Percentiles rank a stretch among this genome's conserved stretches.
Evolutionary conservation across 164 flowering plant genomes (phyloP).

Genomic region (Aristolochia fimbriata): DNA sequence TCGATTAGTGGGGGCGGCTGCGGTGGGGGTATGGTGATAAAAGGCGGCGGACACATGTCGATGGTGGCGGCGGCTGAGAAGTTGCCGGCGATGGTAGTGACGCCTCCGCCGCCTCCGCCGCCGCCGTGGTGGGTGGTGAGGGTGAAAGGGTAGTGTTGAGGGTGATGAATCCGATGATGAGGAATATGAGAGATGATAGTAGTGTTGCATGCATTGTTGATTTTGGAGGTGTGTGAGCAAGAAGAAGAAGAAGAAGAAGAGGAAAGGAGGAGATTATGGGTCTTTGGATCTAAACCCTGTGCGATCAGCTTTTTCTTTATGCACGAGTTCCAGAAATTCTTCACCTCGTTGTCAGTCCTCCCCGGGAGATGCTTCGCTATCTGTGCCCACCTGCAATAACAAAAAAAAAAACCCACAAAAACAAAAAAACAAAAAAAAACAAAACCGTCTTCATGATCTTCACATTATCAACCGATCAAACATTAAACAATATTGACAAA

Average conservation of each 20-base stretch:
- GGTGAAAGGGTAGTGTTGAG: slow-evolving; percentile 13
- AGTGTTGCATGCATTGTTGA: slow-evolving; percentile 9
- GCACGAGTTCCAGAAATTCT: slow-evolving; percentile 69
- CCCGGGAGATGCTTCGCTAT: slow-evolving; percentile 65
- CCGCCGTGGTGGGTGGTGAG: slow-evolving; percentile 9
- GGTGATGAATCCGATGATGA: slow-evolving; percentile 11
- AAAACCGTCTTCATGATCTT: too few species aligned
- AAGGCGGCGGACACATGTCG: slow-evolving; percentile 7
- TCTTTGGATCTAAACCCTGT: slow-evolving; percentile 57
- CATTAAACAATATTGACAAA: too few species aligned
- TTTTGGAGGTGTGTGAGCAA: slow-evolving; percentile 5
- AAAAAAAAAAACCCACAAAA: too few species aligned
- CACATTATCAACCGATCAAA: too few species aligned
- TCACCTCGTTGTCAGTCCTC: slow-evolving; percentile 63
- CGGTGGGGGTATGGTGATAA: slow-evolving; percentile 11
- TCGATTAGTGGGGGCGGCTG: background rate
- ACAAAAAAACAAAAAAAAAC: too few species aligned
- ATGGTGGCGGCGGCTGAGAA: background rate
- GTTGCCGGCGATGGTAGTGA: too few species aligned
- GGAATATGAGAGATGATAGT: too few species aligned
- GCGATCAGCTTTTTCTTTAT: slow-evolving; percentile 57
- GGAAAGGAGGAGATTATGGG: slow-evolving; percentile 38
- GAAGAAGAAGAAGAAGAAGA: too few species aligned
- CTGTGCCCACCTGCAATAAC: slow-evolving; percentile 48
- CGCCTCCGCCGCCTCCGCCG: too few species aligned